Evolutionary conservation across 768 basidiomycete genomes (phyloP), one percentile per base, ranked within the genome.

Genomic region (Tulasnella sp.): DNA sequence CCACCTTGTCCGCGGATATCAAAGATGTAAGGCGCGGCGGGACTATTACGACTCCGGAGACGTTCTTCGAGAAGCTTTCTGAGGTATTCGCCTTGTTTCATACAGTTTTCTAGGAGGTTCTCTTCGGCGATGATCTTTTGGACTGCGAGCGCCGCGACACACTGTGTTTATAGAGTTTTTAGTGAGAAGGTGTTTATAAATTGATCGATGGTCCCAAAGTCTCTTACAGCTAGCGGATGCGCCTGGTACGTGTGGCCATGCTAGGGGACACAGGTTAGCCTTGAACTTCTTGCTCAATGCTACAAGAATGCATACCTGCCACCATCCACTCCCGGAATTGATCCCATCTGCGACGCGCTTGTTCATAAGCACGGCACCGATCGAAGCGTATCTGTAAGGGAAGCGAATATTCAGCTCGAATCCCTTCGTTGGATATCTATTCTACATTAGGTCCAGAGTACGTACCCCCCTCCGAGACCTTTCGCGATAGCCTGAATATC

Each of bases 401-500:
- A 21, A 30, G 34, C 34, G 34, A 38, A 38, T 38, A 15, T 38
- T n/a, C n/a, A n/a, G n/a, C n/a, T n/a, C 2, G 42, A 42, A 58
- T n/a, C n/a, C n/a, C n/a, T n/a, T n/a, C n/a, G n/a, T n/a, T n/a
- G n/a, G n/a, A n/a, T n/a, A n/a, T n/a, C 9, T 43, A 45, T 15
- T 43, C n/a, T 9, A 21, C 7, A 51, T 30, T 51, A 59, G n/a
- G 27, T 51, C 45, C 58, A 38, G 15, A 15, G 41, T 4, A 68
- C 78, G 65, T 69, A 88, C 83, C 91, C 91, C 71, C 89, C 91
- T 50, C 88, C 90, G 5, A 94, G 79, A 13, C 91, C 89, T 70
- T 95, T 94, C 0, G 90, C 92, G 29, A 93, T 77, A 5, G 88
- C 86, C 71, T 94, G 90, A 29, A 94, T 76, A 71, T 94, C 91